Evolutionary conservation across 495 filamentous ascomycete species (phyloP).

Genomic region (Xylaria telfairii): DNA sequence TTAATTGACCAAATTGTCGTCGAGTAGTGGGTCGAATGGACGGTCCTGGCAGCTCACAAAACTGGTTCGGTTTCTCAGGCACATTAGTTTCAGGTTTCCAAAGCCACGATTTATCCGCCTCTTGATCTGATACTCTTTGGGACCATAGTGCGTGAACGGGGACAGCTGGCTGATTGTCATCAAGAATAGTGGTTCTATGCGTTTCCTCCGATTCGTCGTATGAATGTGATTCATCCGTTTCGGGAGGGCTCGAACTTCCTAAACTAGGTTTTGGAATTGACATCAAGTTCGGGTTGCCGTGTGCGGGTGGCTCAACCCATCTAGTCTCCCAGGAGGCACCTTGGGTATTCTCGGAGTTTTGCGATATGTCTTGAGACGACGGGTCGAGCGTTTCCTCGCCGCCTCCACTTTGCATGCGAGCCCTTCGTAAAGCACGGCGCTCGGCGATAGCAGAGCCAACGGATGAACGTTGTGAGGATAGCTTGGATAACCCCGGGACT

Average conservation of each 20-base stretch:
- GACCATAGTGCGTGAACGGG: slow-evolving; percentile 29
- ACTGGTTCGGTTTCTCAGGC: slow-evolving; percentile 27
- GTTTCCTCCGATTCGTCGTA: neutral
- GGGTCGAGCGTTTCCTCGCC: slow-evolving; percentile 33
- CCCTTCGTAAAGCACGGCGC: slow-evolving; percentile 44
- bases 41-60: slow-evolving; percentile 33
- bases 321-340: slow-evolving; percentile 43
- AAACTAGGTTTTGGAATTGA: slow-evolving; percentile 48
- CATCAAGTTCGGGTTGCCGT: slow-evolving; percentile 47
- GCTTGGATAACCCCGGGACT: slow-evolving; percentile 23
- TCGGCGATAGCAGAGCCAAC: slow-evolving; percentile 35
- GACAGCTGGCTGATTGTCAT: neutral
- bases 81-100: slow-evolving; percentile 24
- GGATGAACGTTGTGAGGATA: slow-evolving; percentile 33
- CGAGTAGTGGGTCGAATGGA: slow-evolving; percentile 42
- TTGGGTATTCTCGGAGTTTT: slow-evolving; percentile 37
- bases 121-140: slow-evolving; percentile 22
- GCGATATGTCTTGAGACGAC: slow-evolving; percentile 33
- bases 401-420: slow-evolving; percentile 36
- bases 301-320: slow-evolving; percentile 49
- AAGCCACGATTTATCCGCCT: slow-evolving; percentile 26
- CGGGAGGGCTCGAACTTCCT: slow-evolving; percentile 58
- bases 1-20: slow-evolving; percentile 39
- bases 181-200: slow-evolving; percentile 1
- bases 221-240: slow-evolving; percentile 46